These are phyloP conservation scores for Agrocybe chaxingu DNA, from an alignment of 768 basidiomycete species.

Conservation along the genomic window DNA sequence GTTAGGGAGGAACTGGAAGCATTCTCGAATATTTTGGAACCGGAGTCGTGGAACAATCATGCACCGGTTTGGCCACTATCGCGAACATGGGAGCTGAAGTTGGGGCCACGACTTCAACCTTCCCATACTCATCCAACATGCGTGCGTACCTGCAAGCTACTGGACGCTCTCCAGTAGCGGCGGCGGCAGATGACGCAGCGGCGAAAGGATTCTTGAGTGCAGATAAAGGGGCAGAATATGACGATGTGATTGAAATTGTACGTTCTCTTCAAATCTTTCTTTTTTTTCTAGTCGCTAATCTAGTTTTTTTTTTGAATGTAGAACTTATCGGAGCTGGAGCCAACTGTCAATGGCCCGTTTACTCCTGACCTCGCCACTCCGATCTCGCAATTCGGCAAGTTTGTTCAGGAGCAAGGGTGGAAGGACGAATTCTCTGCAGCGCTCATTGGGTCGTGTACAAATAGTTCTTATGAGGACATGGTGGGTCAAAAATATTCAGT, in stretches of 20 bases:
- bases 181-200: constrained; percentile 83
- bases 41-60: constrained; percentile 85
- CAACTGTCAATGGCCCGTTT: constrained; percentile 94
- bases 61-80: constrained; percentile 93
- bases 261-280: constrained; percentile 20
- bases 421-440: constrained; percentile 89
- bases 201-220: constrained; percentile 72
- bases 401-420: constrained; percentile 86
- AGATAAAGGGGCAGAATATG: constrained; percentile 89
- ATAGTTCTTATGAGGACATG: constrained; percentile 97
- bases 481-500: constrained; percentile 30
- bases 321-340: constrained; percentile 88
- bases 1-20: constrained; percentile 89
- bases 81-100: constrained; percentile 99
- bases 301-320: constrained; percentile 23
- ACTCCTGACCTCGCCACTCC: constrained; percentile 97
- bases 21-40: constrained; percentile 98
- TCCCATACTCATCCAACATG: constrained; percentile 94
- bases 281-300: neutral
- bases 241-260: constrained; percentile 92
- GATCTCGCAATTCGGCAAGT: constrained; percentile 79
- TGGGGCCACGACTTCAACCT: constrained; percentile 98
- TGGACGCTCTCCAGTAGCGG: constrained; percentile 80
- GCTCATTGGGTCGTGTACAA: constrained; percentile 98
- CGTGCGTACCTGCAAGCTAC: constrained; percentile 87